Evolutionary conservation across 345 rosid genomes (phyloP).

Genomic region (sweet orange (Citrus sinensis)): DNA sequence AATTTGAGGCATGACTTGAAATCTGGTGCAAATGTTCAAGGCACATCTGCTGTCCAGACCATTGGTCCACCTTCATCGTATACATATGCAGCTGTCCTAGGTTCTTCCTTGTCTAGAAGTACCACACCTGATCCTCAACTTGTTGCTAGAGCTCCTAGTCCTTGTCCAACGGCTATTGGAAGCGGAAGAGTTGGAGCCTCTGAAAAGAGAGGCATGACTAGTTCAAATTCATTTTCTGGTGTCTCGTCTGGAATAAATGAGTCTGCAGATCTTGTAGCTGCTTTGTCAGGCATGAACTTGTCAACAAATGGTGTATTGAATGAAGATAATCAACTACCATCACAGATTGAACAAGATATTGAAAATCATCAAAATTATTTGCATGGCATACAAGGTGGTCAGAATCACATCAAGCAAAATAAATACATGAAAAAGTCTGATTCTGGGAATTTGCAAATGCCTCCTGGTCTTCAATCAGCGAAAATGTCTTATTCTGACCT

Average conservation of each 20-base stretch:
- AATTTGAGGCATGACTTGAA: conserved; percentile 36
- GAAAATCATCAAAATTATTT: conserved; percentile 50
- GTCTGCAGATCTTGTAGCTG: conserved; percentile 57
- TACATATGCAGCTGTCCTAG: conserved; percentile 78
- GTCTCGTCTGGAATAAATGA: conserved; percentile 49
- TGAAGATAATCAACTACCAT: conserved; percentile 34
- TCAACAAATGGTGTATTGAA: conserved; percentile 41
- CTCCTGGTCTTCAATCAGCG: conserved; percentile 25
- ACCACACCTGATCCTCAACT: conserved; percentile 88
- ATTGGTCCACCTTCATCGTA: conserved; percentile 52
- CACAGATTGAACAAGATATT: conserved; percentile 37
- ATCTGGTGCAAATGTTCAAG: conserved; percentile 42
- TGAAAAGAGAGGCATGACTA: conserved; percentile 55
- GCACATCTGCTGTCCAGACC: conserved; percentile 45
- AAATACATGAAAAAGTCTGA: conserved; percentile 35
- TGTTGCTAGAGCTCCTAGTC: conserved; percentile 81
- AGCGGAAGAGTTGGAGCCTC: conserved; percentile 52
- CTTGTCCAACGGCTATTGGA: conserved; percentile 81
- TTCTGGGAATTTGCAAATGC: conserved; percentile 33
- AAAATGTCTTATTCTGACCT: conserved; percentile 33
- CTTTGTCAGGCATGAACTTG: conserved; percentile 68
- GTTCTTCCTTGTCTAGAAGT: conserved; percentile 74
- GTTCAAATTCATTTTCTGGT: conserved; percentile 54
- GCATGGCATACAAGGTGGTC: conserved; percentile 44
- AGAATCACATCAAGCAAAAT: conserved; percentile 40